Evolutionary conservation across 768 basidiomycete species (phyloP), one percentile per base, ranked within the genome.

Genomic region (Leucocoprinus birnbaumii): DNA sequence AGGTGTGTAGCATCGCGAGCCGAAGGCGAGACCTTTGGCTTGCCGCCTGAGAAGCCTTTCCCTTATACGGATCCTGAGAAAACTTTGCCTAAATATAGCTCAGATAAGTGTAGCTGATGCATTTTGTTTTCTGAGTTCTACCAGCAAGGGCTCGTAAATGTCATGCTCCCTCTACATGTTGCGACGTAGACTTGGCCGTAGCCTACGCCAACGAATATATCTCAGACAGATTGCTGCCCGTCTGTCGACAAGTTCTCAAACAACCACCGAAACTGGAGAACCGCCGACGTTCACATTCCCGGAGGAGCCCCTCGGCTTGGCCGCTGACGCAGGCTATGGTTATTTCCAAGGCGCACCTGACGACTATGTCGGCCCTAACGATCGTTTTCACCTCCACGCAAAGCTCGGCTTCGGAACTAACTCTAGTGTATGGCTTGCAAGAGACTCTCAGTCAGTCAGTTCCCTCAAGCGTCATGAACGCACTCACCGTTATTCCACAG

Each of bases 381-480:
- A 26, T 43, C 53, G 66, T 42, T 67, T 57, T 42, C 47, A 60
- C 34, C 37, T 65, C 18, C 54, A 58, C 53, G 26, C 53, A 14
- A 66, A 66, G 40, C 53, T 67, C 2, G 63, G 66, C 35, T 62
- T 53, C 54, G 65, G 66, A n/a, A 63, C 58, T 4, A 56, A 53
- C 16, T 62, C 65, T 25, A 65, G 61, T 40, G 60, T 65, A 18
- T 66, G 65, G 66, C 61, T 68, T 19, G 62, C 65, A 49, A 55
- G 47, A 27, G 65, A 65, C 51, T 40, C 26, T 42, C 44, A 57
- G 66, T 65, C 51, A 52, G 45, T 31, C 22, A 19, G 7, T 14
- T 53, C 11, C 48, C 54, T 31, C 31, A 31, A 31, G 31, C 18
- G 16, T 51, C 18, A 35, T 53, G 34, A 21, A 16, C 35, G 48